A percentile compares a stretch with the other conserved stretches of the same genome.
These are phyloP conservation scores for Eutrema japonicum DNA, from an alignment of 345 rosid species.

Conservation along the genomic window DNA sequence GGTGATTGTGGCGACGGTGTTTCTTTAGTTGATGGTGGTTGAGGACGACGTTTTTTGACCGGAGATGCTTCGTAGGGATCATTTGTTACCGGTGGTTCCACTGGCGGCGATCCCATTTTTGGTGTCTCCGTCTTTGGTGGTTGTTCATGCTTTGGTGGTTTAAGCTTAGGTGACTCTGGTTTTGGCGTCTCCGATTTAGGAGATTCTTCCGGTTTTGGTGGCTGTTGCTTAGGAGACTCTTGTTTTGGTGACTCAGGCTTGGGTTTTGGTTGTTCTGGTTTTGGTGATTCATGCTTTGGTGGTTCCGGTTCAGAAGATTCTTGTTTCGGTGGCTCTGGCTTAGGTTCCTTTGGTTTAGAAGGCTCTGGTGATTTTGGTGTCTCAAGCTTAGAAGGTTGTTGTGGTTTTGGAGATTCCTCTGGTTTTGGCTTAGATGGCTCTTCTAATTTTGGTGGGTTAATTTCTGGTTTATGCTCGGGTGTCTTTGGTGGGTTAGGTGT, in stretches of 20 bases:
- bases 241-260: neutral
- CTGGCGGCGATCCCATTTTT: constrained; percentile 32
- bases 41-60: constrained; percentile 37
- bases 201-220: constrained; percentile 15
- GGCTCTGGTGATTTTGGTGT: constrained; percentile 41
- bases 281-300: constrained; percentile 25
- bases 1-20: constrained; percentile 34
- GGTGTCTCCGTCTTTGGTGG: constrained; percentile 41
- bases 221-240: constrained; percentile 17
- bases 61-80: constrained; percentile 43
- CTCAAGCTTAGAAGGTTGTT: constrained; percentile 31
- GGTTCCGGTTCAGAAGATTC: constrained; percentile 24
- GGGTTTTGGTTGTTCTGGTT: constrained; percentile 9
- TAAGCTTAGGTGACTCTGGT: constrained; percentile 30
- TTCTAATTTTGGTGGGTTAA: constrained; percentile 35
- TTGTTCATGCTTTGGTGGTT: constrained; percentile 29
- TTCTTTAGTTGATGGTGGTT: constrained; percentile 32
- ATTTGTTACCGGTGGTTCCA: constrained; percentile 28
- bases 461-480: constrained; percentile 24
- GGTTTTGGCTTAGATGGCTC: constrained; percentile 35
- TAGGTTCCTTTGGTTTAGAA: constrained; percentile 29
- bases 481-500: constrained; percentile 36
- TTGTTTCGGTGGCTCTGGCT: constrained; percentile 17
- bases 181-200: neutral
- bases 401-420: constrained; percentile 19